Evolutionary conservation across 2,329 filamentous ascomycete genomes (phyloP), one percentile per base, ranked within the genome.

Genomic region (Cladophialophora yegresii): DNA sequence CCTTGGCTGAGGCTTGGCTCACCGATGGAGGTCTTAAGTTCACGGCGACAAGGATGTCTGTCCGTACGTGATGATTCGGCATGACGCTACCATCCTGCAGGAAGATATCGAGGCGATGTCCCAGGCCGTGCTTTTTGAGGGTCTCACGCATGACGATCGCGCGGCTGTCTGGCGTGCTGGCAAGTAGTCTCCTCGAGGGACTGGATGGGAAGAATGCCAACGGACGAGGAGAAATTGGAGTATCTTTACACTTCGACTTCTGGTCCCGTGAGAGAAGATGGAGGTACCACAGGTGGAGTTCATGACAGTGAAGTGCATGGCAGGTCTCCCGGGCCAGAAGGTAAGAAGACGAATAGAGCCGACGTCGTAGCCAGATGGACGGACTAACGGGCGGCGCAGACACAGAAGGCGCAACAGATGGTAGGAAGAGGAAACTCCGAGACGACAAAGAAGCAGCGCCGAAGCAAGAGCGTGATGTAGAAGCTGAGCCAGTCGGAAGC

Each of bases 41-140:
- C 26, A 20, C n/a, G n/a, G 13, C 16, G 22, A 30, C 7, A 32
- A 45, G 22, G 36, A 23, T 30, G 16, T 62, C n/a, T 62, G 62
- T 58, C 62, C 62, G 3, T 64, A 61, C 20, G 26, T 61, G 23
- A 54, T 61, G n/a, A 30, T 64, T 16, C 53, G 58, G 3, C 62
- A 64, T 3, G 54, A 51, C 1, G 32, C 22, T 9, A 20, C 28
- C 13, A 43, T 5, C 6, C 16, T n/a, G 6, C 16, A 43, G 16
- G 36, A 26, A 26, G 22, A 26, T 16, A 9, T 20, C 16, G 22
- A 55, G 10, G n/a, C 10, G 8, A 26, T 50, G 4, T 33, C 45
- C 2, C 47, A 58, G 12, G 61, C 61, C 8, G 61, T 62, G 28
- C 33, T 57, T n/a, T 9, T 56, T 12, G 54, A 45, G 6, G 22